Conservation (phyloP, 202 grass and related monocot genomes). For the Cymbopogon flexuosus region DNA sequence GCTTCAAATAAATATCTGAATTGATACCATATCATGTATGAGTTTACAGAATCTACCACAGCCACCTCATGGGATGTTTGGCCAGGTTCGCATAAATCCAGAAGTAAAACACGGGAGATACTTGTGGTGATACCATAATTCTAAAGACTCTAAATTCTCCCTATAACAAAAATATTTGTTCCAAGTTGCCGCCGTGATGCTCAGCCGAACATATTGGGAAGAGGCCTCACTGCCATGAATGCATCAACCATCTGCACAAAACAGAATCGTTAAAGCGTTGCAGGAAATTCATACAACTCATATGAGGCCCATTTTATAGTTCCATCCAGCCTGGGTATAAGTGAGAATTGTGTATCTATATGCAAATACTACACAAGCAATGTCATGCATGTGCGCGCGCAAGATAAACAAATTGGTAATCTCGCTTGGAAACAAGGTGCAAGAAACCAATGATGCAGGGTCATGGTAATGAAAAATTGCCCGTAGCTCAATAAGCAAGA, state of each 20-base stretch:
- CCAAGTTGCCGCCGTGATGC: background rate
- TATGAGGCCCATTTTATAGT: background rate
- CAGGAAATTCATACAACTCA: background rate
- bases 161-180: background rate
- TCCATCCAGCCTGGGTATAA: background rate
- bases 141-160: background rate
- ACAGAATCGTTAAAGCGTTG: background rate
- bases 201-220: constrained; percentile 74
- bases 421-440: background rate
- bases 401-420: background rate
- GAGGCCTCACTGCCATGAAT: constrained; percentile 74
- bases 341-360: background rate
- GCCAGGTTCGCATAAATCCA: background rate
- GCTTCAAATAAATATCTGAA: background rate
- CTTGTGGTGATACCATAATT: background rate
- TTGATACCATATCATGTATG: background rate
- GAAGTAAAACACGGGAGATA: background rate
- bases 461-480: background rate
- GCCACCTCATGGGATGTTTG: background rate
- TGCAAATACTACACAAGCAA: background rate
- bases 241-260: constrained; percentile 68
- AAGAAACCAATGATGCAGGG: background rate
- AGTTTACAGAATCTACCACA: constrained; percentile 25
- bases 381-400: background rate
- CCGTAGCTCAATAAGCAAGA: background rate